These are phyloP conservation scores for Pyracantha coccinea DNA, from an alignment of 331 rosid genomes.

Conservation along the genomic window DNA sequence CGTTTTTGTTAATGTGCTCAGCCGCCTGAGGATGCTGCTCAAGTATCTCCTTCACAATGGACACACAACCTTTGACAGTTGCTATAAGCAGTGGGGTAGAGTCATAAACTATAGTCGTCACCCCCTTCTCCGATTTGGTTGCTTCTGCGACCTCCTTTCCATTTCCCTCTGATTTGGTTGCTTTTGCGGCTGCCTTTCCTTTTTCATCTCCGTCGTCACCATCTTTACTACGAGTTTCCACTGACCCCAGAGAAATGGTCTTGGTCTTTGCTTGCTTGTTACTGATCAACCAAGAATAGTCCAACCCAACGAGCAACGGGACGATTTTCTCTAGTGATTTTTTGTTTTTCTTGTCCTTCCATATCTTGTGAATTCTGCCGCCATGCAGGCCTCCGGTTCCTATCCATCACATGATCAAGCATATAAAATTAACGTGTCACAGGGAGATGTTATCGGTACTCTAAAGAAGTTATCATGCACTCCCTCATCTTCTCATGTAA, in stretches of 20 bases:
- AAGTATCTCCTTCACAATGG: slow-evolving; percentile 6
- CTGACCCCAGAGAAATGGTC: not conserved
- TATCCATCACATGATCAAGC: not conserved
- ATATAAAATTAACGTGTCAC: not conserved
- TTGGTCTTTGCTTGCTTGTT: not conserved
- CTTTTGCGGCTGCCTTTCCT: too few species aligned
- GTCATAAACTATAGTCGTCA: not conserved
- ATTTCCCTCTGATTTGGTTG: not conserved
- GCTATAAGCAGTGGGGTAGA: slow-evolving; percentile 11
- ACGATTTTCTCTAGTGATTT: not conserved
- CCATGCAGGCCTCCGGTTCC: fast-evolving
- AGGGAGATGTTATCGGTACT: not conserved
- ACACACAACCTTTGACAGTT: slow-evolving; percentile 5
- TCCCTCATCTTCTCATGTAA: too few species aligned
- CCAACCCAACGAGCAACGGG: not conserved
- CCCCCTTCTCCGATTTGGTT: not conserved
- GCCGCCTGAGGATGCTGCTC: slow-evolving; percentile 13
- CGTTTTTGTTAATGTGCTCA: not conserved
- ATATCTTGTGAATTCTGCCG: not conserved
- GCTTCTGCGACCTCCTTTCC: too few species aligned
- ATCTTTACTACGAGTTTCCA: too few species aligned
- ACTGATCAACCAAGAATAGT: not conserved
- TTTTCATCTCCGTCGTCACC: too few species aligned
- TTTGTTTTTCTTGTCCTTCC: not conserved
- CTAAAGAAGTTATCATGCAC: not conserved